Base-by-base conservation (phyloP, 2,329 filamentous ascomycete genomes). In the Xylariaceae sp. region DNA sequence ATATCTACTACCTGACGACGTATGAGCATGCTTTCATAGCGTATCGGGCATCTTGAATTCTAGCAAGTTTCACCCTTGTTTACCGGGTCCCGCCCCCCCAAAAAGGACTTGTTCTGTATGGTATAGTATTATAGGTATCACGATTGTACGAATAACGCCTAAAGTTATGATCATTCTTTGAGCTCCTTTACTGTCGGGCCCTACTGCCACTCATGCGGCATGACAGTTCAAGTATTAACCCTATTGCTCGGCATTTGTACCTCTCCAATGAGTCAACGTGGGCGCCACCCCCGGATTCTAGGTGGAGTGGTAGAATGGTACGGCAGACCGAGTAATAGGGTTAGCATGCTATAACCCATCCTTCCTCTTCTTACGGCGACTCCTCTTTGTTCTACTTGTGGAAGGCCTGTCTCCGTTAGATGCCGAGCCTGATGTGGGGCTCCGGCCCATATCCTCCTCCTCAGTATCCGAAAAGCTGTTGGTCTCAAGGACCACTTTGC, bases 401-500 rank as follows among this genome's bases (percentile, higher is more conserved):
- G 49, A 46, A 9, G 56, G 40, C 21, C 53, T 64, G n/a, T 39
- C 44, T 10, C 37, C 47, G 6, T 56, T 62, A 16, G 56, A 62
- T 41, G 54, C 12, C 5, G 54, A 40, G 22, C 49, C 49, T 40
- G 47, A 18, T 22, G 45, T 46, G 3, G 30, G 36, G 21, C 19
- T 48, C 32, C 47, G 37, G 16, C 37, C 52, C 8, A 16, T 19
- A 21, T 50, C 21, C 2, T 56, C 56, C 12, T 47, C 63, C 18
- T 63, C 65, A 7, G 63, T 63, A n/a, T 64, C 65, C 16, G 77
- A 80, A 61, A 65, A 64, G 50, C 79, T 84, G 22, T 78, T 86
- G 2, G 84, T 84, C 65, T 89, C 85, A 22, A 91, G 75, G 1
- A 91, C 80, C 29, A 89, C 80, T 68, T 91, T 91, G 60, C 82